A percentile compares a stretch with the other conserved stretches of the same genome.
Conservation (phyloP, 2,329 filamentous ascomycete genomes). For the Ceratocystis alfenasii region DNA sequence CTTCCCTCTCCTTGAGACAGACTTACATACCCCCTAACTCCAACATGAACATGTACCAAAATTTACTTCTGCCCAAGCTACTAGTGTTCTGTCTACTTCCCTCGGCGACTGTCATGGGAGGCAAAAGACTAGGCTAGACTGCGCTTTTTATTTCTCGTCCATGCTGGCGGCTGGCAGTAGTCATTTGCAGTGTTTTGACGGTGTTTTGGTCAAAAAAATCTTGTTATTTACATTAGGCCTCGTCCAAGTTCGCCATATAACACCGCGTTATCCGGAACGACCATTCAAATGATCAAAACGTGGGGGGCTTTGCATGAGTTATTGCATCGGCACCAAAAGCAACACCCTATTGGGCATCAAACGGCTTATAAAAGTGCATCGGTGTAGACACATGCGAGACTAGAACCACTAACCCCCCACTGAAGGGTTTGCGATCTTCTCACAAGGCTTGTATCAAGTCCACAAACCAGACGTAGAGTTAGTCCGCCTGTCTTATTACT, state of each 20-base stretch:
- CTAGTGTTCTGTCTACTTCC: no score
- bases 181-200: not conserved
- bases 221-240: not conserved
- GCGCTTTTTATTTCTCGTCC: not conserved
- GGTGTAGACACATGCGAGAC: not conserved
- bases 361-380: not conserved
- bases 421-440: not conserved
- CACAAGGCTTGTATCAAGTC: not conserved
- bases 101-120: not conserved
- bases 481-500: conserved; percentile 13
- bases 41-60: not conserved
- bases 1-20: not conserved
- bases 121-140: not conserved
- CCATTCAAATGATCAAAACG: conserved; percentile 8
- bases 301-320: conserved; percentile 17
- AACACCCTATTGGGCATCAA: conserved; percentile 17
- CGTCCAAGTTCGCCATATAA: not conserved
- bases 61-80: no score
- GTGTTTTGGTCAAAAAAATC: not conserved
- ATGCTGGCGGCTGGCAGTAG: not conserved
- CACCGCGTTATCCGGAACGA: not conserved
- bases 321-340: conserved; percentile 18
- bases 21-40: not conserved
- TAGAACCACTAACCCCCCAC: not conserved
- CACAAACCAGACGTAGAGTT: not conserved